A percentile compares a stretch with the other conserved stretches of the same genome.
Conservation (phyloP, 495 filamentous ascomycete genomes). For the Neurospora sp. region DNA sequence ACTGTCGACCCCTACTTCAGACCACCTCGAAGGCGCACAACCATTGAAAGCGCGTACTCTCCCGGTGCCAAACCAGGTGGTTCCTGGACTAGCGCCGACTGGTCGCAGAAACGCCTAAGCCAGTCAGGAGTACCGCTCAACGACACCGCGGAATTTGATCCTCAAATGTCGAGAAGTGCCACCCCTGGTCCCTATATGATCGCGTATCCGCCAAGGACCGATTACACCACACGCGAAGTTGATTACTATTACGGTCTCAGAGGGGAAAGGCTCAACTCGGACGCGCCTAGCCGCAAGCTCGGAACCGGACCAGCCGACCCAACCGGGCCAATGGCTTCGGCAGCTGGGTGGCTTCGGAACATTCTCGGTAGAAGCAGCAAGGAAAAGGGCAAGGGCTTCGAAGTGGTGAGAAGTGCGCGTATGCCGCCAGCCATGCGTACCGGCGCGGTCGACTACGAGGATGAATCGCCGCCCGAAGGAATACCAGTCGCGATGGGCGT, state of each 20-base stretch:
- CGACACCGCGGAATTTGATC: slow-evolving; percentile 29
- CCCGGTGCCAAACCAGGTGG: slow-evolving; percentile 26
- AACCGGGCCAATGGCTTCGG: slow-evolving; percentile 76
- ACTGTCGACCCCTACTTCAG: slow-evolving; percentile 72
- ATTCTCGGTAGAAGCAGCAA: slow-evolving; percentile 75
- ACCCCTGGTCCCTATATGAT: slow-evolving; percentile 29
- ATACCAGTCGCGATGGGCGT: slow-evolving; percentile 49
- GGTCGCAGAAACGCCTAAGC: slow-evolving; percentile 35
- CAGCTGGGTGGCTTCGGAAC: slow-evolving; percentile 76
- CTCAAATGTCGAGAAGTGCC: slow-evolving; percentile 26
- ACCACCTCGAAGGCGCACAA: slow-evolving; percentile 59
- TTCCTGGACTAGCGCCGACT: slow-evolving; percentile 44
- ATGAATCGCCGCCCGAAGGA: slow-evolving; percentile 40
- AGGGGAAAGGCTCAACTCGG: slow-evolving; percentile 75
- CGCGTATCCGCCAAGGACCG: slow-evolving; percentile 43
- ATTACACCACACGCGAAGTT: slow-evolving; percentile 85
- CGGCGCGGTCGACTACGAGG: slow-evolving; percentile 41
- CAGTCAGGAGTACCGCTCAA: slow-evolving; percentile 18
- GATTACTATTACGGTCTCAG: slow-evolving; percentile 93
- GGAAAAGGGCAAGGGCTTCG: slow-evolving; percentile 88
- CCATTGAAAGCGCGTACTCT: slow-evolving; percentile 38
- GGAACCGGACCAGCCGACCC: slow-evolving; percentile 94
- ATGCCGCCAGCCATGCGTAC: slow-evolving; percentile 50
- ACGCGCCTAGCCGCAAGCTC: slow-evolving; percentile 66
- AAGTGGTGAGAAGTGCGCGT: slow-evolving; percentile 81